These are phyloP conservation scores for Trametes meyenii DNA, from an alignment of 768 basidiomycete genomes.

Conservation along the genomic window DNA sequence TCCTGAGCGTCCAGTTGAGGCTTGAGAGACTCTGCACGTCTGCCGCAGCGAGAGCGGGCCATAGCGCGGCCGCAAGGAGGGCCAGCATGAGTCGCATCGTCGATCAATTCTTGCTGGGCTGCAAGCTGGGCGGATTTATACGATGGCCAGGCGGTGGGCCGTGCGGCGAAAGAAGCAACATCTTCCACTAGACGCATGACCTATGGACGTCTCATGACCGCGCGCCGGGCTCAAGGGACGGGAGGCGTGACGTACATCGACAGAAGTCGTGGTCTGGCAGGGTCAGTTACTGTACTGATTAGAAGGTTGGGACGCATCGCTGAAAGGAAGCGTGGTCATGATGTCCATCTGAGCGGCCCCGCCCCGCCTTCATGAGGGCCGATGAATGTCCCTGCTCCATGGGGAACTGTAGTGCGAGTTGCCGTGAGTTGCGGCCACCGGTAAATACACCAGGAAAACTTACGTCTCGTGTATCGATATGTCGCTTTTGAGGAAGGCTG, in stretches of 20 bases:
- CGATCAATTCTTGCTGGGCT: background rate
- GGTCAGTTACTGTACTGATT: background rate
- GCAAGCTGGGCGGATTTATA: background rate
- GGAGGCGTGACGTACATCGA: background rate
- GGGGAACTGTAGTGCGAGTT: too few species aligned
- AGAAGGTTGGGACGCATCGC: background rate
- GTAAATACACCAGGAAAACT: too few species aligned
- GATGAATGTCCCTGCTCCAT: too few species aligned
- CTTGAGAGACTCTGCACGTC: conserved; percentile 45
- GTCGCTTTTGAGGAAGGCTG: too few species aligned
- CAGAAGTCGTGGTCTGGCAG: background rate
- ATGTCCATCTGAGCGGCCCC: background rate
- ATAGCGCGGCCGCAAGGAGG: conserved; percentile 4
- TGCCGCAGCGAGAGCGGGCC: conserved; percentile 17
- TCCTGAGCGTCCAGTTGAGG: conserved; percentile 55
- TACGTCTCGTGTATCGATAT: too few species aligned
- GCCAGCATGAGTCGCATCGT: background rate
- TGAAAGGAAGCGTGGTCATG: background rate
- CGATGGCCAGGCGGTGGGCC: background rate
- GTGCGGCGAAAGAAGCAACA: background rate
- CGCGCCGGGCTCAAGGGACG: background rate
- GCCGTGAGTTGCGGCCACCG: too few species aligned
- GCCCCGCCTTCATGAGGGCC: background rate
- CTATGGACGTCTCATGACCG: background rate
- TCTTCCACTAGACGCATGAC: background rate